Conservation (phyloP, 352 stramenopile genomes). For the Phytophthora pisi region DNA sequence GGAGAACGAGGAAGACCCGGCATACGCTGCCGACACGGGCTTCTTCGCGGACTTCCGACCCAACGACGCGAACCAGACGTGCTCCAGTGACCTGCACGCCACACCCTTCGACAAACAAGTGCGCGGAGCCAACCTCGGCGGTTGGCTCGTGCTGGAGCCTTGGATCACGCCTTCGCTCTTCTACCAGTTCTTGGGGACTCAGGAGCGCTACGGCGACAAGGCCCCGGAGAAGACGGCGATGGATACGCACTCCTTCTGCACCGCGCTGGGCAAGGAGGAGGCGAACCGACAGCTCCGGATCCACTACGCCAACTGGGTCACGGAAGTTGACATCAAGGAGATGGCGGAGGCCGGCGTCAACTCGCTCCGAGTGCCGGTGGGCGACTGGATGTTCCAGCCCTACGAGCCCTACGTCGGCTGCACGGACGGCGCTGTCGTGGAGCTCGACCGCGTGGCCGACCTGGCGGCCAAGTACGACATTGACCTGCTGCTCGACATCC, state of each 20-base stretch:
- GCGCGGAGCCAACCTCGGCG: constrained; percentile 50
- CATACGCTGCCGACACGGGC: constrained; percentile 35
- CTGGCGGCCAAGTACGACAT: constrained; percentile 87
- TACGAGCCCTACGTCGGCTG: constrained; percentile 94
- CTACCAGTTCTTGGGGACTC: constrained; percentile 30
- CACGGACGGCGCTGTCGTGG: constrained; percentile 90
- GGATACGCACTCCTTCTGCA: constrained; percentile 92
- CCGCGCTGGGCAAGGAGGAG: constrained; percentile 82
- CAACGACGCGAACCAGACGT: constrained; percentile 61
- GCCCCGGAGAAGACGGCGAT: constrained; percentile 86
- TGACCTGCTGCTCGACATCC: constrained; percentile 91
- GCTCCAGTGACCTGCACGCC: constrained; percentile 62
- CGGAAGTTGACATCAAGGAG: constrained; percentile 88
- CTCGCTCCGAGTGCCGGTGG: constrained; percentile 49
- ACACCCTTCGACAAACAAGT: constrained; percentile 73
- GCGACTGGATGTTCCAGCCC: constrained; percentile 94
- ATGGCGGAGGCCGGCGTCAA: constrained; percentile 42
- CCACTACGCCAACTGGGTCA: constrained; percentile 95
- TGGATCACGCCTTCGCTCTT: constrained; percentile 29
- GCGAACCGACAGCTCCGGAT: constrained; percentile 91
- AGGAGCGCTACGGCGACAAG: constrained; percentile 67
- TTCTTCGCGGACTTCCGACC: constrained; percentile 56
- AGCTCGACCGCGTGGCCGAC: constrained; percentile 88
- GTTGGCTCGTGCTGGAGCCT: constrained; percentile 53
- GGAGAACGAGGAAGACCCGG: constrained; percentile 47